phyloP scores from a whole-genome alignment of 257 asterid species.

The Solanum lycopersicoides region DNA sequence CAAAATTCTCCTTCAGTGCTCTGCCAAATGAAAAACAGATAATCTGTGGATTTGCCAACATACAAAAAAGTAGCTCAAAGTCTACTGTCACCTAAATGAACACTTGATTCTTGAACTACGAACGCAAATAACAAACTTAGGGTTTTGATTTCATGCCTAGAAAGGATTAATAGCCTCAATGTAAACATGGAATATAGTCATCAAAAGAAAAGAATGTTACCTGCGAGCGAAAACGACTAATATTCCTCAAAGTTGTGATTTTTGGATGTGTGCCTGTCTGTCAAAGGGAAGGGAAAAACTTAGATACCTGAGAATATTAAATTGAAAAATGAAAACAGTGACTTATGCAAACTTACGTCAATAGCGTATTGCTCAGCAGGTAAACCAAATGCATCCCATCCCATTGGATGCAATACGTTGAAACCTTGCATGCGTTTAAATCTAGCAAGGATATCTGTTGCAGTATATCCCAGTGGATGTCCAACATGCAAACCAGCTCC shows the following conservation, averaged over 20 bases:
- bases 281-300: slow-evolving; percentile 3
- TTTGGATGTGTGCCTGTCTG: slow-evolving; percentile 97
- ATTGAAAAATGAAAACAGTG: background rate
- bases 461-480: slow-evolving; percentile 98
- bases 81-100: background rate
- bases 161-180: background rate
- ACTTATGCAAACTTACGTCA: slow-evolving; percentile 34
- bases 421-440: slow-evolving; percentile 92
- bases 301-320: background rate
- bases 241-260: slow-evolving; percentile 68
- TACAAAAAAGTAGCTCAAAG: background rate
- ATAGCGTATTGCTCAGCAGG: slow-evolving; percentile 99
- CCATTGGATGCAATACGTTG: slow-evolving; percentile 98
- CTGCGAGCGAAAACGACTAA: slow-evolving; percentile 78
- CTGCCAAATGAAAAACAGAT: background rate
- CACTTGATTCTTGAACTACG: background rate
- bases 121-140: background rate
- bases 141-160: background rate
- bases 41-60: background rate
- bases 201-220: slow-evolving; percentile 16
- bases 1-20: background rate
- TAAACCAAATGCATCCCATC: slow-evolving; percentile 99
- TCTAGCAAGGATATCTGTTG: slow-evolving; percentile 95
- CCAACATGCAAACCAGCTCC: slow-evolving; percentile 99
- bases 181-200: background rate